Percentiles rank a stretch among this genome's conserved stretches.
Evolutionary conservation across 2,329 filamentous ascomycete species (phyloP).

Genomic region (Trichoderma atrobrunneum): DNA sequence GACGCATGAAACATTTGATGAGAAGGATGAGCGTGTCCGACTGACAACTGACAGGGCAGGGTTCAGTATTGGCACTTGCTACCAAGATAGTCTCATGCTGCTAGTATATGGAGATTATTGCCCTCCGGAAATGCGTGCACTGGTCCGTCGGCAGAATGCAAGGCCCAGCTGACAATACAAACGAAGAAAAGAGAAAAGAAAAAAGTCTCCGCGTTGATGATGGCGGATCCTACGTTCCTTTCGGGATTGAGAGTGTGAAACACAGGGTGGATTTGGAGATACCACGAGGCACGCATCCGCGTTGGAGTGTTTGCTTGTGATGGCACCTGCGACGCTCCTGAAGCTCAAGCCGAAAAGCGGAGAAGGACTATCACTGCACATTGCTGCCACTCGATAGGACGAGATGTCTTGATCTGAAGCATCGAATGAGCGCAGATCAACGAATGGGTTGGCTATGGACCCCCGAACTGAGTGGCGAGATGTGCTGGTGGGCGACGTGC

Average conservation of each 20-base stretch:
- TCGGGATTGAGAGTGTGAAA: background rate
- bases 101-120: background rate
- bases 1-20: conserved; percentile 9
- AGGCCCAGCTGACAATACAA: background rate
- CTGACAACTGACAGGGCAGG: background rate
- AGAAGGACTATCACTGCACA: background rate
- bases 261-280: background rate
- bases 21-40: background rate
- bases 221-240: background rate
- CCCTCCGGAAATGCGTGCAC: background rate
- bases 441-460: background rate
- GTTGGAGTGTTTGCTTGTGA: background rate
- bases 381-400: background rate
- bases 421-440: background rate
- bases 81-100: background rate
- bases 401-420: background rate
- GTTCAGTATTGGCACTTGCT: background rate
- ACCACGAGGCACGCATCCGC: background rate
- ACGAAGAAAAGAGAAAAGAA: background rate
- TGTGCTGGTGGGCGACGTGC: background rate
- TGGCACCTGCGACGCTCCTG: conserved; percentile 10
- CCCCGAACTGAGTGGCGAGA: background rate
- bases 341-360: background rate
- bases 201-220: background rate
- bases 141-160: background rate